Conservation (phyloP, 192 early-diverging fungal genomes). For the Backusella psychrophila region DNA sequence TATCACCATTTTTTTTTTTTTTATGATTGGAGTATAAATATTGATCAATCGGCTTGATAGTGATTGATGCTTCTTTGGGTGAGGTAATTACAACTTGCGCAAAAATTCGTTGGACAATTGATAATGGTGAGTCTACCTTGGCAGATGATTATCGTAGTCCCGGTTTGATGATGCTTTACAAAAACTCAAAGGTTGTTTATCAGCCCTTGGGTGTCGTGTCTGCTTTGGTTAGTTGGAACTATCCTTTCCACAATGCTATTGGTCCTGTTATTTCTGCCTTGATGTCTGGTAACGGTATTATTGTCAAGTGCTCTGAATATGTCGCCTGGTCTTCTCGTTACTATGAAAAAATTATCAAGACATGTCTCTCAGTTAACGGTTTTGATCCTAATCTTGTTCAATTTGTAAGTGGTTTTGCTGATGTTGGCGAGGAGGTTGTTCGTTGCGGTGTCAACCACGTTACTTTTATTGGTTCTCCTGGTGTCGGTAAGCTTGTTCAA, state of each 20-base stretch:
- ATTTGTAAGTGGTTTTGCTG: conserved; percentile 77
- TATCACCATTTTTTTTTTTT: not conserved
- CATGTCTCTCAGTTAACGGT: conserved; percentile 69
- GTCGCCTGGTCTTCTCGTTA: conserved; percentile 79
- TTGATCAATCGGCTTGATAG: conserved; percentile 25
- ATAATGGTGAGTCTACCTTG: conserved; percentile 71
- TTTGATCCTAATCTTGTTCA: conserved; percentile 76
- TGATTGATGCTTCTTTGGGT: conserved; percentile 80
- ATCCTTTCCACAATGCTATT: conserved; percentile 80
- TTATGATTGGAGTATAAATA: not conserved
- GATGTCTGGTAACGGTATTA: conserved; percentile 82
- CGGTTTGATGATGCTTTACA: conserved; percentile 74
- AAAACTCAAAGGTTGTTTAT: conserved; percentile 72
- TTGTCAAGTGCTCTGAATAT: conserved; percentile 84
- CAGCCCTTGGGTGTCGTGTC: conserved; percentile 80
- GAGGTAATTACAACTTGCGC: conserved; percentile 80
- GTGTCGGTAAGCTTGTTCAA: conserved; percentile 79
- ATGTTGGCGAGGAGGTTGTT: conserved; percentile 77
- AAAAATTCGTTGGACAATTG: conserved; percentile 77
- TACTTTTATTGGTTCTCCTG: conserved; percentile 86
- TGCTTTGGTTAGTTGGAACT: conserved; percentile 87
- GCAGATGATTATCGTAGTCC: conserved; percentile 62
- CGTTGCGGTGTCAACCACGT: conserved; percentile 65
- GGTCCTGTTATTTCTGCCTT: conserved; percentile 80
- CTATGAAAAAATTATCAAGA: conserved; percentile 61